Evolutionary conservation across 2,329 filamentous ascomycete species (phyloP), one percentile per base, ranked within the genome.

Genomic region (Nothophaeocryptopus gaeumannii): DNA sequence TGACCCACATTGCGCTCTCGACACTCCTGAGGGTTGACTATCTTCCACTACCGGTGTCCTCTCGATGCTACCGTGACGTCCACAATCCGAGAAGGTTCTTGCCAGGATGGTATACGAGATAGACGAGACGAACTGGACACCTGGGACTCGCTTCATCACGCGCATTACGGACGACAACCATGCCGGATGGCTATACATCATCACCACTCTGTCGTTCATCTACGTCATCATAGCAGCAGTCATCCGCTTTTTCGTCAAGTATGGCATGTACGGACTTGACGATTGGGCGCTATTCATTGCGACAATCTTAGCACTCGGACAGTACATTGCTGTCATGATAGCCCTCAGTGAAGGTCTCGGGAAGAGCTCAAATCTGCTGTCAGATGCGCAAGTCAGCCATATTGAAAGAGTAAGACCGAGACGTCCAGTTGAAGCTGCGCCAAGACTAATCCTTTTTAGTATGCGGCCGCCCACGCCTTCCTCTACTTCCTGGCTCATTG

Each of bases 201-300:
- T 56, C 39, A 53, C 56, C 5, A n/a, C 56, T 5, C 35, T 58
- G 16, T 58, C 56, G 32, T 51, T 58, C 13, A 30, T 55, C 26
- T 58, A 58, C 20, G 51, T 54, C 10, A 26, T 58, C n/a, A 44
- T 54, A 7, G 46, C 51, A 5, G 52, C 54, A 14, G 38, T 50
- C 12, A 47, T 58, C 10, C 54, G 56, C 4, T 58, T 58, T 31
- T 39, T 56, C 26, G 56, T 56, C 39, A 58, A 58, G 39, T 56
- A 56, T 52, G 55, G 53, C 52, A 46, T 15, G 46, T 58, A 58
- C 26, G 64, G 64, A 12, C 36, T 50, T 8, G 64, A 66, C 41
- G 63, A 65, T 41, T 65, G 62, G 62, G 35, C 59, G 14, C 50
- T 65, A 12, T 32, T 61, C 20, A 56, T 47, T 35, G 51, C 59